These are phyloP conservation scores for Berberis vulgaris DNA, from an alignment of 164 flowering plant species.

Conservation along the genomic window DNA sequence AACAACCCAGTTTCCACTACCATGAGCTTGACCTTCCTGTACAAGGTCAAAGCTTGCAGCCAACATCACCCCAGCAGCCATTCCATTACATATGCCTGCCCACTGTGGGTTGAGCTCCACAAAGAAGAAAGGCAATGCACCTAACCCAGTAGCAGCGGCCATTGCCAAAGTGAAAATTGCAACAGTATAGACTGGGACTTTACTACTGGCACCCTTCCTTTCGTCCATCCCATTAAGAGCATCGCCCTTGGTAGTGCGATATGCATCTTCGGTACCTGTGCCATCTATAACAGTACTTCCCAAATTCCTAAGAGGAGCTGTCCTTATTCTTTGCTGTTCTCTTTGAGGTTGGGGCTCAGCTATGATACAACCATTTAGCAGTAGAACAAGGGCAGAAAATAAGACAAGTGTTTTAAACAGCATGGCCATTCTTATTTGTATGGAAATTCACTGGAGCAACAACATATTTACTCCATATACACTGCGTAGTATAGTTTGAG, in stretches of 20 bases:
- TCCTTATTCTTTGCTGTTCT: slow-evolving; percentile 27
- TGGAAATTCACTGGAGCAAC: too few relatives aligned
- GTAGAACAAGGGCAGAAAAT: slow-evolving; percentile 19
- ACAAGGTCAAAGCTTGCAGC: slow-evolving; percentile 99
- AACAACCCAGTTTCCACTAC: slow-evolving; percentile 88
- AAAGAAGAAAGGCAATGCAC: slow-evolving; percentile 98
- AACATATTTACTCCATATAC: too few relatives aligned
- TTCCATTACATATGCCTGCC: slow-evolving; percentile 96
- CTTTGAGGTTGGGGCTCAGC: slow-evolving; percentile 22
- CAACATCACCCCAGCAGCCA: slow-evolving; percentile 99
- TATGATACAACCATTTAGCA: slow-evolving; percentile 18
- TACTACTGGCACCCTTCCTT: slow-evolving; percentile 35
- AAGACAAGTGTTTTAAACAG: slow-evolving; percentile 14
- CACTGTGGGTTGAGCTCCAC: slow-evolving; percentile 94
- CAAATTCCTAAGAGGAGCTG: slow-evolving; percentile 58
- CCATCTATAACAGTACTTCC: slow-evolving; percentile 56
- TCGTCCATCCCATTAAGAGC: slow-evolving; percentile 3
- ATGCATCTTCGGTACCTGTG: slow-evolving; percentile 35
- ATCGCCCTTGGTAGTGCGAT: slow-evolving; percentile 19
- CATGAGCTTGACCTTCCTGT: slow-evolving; percentile 90
- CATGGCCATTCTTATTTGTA: slow-evolving; percentile 3
- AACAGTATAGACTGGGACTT: slow-evolving; percentile 79
- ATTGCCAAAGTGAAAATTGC: slow-evolving; percentile 80
- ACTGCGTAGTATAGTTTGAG: too few relatives aligned
- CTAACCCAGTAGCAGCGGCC: slow-evolving; percentile 98